phyloP scores from a whole-genome alignment of 2,329 filamentous ascomycete species.

The Cladophialophora yegresii region DNA sequence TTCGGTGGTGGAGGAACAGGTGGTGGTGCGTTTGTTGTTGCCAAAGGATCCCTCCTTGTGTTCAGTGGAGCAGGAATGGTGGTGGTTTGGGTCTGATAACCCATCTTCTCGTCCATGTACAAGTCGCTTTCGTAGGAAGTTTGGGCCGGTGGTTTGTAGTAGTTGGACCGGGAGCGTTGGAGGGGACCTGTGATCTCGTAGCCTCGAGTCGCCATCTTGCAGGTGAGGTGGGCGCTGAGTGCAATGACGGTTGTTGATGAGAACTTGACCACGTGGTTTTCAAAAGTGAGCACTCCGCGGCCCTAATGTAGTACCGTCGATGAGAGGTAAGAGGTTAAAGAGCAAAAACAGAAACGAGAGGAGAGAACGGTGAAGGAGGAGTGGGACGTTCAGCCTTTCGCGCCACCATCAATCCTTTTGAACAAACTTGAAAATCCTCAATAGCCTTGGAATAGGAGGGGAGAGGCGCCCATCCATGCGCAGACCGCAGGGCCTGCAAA shows the following conservation, averaged over 20 bases:
- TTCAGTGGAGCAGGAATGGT: neutral
- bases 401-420: neutral
- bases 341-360: neutral
- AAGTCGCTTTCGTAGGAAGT: slow-evolving; percentile 6
- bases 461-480: neutral
- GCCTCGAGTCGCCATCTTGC: slow-evolving; percentile 5
- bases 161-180: slow-evolving; percentile 10
- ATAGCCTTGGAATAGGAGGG: neutral
- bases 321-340: neutral
- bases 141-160: slow-evolving; percentile 8
- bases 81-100: neutral
- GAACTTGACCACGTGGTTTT: neutral
- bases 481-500: neutral
- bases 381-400: neutral
- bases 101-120: slow-evolving; percentile 16
- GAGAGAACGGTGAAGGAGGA: neutral
- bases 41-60: neutral
- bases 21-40: neutral
- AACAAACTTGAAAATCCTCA: neutral
- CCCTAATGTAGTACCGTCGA: neutral
- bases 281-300: neutral
- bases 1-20: slow-evolving; percentile 1
- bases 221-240: neutral
- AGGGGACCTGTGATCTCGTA: slow-evolving; percentile 9
- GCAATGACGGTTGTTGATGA: neutral